Evolutionary conservation across 129 eudicot species (phyloP), one percentile per base, ranked within the genome.

Genomic region (Saposhnikovia divaricata): DNA sequence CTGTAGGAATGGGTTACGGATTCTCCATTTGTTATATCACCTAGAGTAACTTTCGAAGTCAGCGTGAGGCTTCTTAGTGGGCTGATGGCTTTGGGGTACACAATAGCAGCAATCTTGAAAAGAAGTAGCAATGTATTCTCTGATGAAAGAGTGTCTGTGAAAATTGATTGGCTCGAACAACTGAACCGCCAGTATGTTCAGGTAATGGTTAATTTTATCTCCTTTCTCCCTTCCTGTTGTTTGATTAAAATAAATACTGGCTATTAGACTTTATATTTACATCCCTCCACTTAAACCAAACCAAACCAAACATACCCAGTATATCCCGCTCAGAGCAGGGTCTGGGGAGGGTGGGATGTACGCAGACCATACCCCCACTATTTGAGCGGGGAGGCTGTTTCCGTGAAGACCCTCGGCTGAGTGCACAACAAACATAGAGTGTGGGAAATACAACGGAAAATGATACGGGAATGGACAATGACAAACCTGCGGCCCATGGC

Each of bases 31-130:
- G 89, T 95, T 51, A 95, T 95, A 89, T 95, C 98, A 38, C 98
- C 98, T 69, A 92, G 98, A 79, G 92, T 95, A 75, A 89, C 92
- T 71, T 95, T 95, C 83, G 98, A 95, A 90, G 98, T 95, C 66
- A 95, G 98, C 57, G 98, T 95, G 39, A 85, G 96, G 71, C 98
- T 95, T 87, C 98, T 95, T 83, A 97, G 98, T 83, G 98, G 98
- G 39, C 82, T 95, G 65, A 95, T 95, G 98, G 97, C 98, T 27
- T 83, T 95, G 86, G 98, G 98, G 74, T 95, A 95, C 88, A 95
- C 98, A 74, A 95, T 95, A 81, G 98, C 97, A 47, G 88, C 98
- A 61, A 95, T 95, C 43, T 82, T 95, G 69, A 92, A 92, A 85
- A 90, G 98, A 92, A 88, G 85, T 79, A 95, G 98, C 83, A 97